These are phyloP conservation scores for Alternaria hordeiaustralica DNA, from an alignment of 2,329 filamentous ascomycete species.

Conservation along the genomic window DNA sequence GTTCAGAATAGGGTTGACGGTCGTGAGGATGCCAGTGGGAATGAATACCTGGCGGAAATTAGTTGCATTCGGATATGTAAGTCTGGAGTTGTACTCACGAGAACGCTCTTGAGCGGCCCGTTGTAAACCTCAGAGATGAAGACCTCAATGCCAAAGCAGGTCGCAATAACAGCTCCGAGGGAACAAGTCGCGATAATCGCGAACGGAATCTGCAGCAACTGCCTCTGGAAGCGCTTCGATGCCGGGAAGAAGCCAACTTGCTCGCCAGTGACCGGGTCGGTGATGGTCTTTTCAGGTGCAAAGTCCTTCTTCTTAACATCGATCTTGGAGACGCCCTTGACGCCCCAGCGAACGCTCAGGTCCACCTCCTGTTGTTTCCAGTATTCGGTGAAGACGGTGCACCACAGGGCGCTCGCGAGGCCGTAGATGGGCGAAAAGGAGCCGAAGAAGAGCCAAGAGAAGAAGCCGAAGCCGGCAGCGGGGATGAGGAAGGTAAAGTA, in stretches of 20 bases:
- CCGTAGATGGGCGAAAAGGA: conserved; percentile 85
- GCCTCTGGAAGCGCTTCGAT: conserved; percentile 74
- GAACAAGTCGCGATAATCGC: conserved; percentile 73
- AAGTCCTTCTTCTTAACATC: conserved; percentile 81
- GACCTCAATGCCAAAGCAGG: conserved; percentile 90
- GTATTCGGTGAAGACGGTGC: conserved; percentile 87
- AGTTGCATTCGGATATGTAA: not conserved
- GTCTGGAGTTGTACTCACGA: conserved; percentile 63
- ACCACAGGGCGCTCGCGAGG: conserved; percentile 79
- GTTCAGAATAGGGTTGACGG: conserved; percentile 78
- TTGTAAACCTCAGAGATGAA: conserved; percentile 95
- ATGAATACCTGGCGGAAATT: conserved; percentile 70
- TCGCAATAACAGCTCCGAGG: conserved; percentile 81
- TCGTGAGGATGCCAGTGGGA: conserved; percentile 85
- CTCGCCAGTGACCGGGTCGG: conserved; percentile 84
- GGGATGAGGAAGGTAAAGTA: conserved; percentile 89
- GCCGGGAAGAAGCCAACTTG: conserved; percentile 76
- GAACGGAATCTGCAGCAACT: conserved; percentile 85
- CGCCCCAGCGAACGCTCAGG: conserved; percentile 85
- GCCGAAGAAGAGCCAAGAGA: conserved; percentile 81
- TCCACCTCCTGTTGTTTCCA: conserved; percentile 95
- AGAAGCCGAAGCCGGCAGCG: conserved; percentile 77
- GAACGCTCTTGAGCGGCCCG: conserved; percentile 82
- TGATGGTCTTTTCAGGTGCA: conserved; percentile 75
- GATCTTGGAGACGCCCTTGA: conserved; percentile 81